Evolutionary conservation across 805 yeast species (phyloP).

Genomic region (Wickerhamomyces silvicola): DNA sequence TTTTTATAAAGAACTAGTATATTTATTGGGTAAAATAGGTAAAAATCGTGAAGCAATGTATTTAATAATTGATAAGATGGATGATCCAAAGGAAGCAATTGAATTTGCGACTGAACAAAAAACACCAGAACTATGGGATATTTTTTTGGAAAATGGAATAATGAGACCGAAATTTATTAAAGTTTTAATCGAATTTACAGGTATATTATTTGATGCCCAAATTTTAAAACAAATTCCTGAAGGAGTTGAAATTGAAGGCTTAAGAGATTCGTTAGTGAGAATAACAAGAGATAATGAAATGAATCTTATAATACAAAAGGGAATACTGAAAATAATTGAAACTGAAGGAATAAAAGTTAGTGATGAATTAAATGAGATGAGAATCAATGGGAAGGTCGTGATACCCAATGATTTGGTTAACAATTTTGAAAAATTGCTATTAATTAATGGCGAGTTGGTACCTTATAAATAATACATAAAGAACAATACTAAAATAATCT

Average conservation of each 20-base stretch:
- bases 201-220: conserved; percentile 58
- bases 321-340: conserved; percentile 48
- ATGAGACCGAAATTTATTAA: conserved; percentile 70
- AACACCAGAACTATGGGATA: conserved; percentile 77
- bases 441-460: no score
- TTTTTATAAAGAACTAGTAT: conserved; percentile 68
- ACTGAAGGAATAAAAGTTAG: conserved; percentile 41
- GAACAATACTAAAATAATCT: no score
- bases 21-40: conserved; percentile 76
- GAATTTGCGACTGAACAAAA: conserved; percentile 63
- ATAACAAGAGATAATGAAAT: conserved; percentile 62
- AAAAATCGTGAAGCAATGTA: conserved; percentile 68
- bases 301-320: conserved; percentile 43
- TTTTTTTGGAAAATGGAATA: conserved; percentile 63
- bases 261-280: conserved; percentile 52
- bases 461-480: no score
- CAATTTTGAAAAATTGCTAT: neutral
- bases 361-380: conserved; percentile 21
- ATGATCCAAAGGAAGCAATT: conserved; percentile 78
- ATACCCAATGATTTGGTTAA: neutral
- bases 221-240: conserved; percentile 61
- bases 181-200: conserved; percentile 64
- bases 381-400: conserved; percentile 25
- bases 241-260: conserved; percentile 55
- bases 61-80: conserved; percentile 67